Base-by-base conservation (phyloP, 2,329 filamentous ascomycete genomes). In the Talaromyces piceae region DNA sequence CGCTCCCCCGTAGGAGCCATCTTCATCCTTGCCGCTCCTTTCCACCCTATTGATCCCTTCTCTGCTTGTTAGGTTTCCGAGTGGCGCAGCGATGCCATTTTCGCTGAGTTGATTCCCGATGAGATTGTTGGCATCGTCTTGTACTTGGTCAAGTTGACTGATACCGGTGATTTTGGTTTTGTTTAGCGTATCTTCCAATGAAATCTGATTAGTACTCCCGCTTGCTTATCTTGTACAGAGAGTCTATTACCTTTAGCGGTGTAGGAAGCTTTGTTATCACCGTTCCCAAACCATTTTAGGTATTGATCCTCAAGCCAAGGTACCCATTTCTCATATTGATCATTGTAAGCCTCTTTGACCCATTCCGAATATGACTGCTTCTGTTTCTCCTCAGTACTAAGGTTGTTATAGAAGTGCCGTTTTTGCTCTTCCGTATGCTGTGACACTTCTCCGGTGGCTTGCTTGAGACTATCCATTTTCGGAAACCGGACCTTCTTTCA, bases 241-340 rank as follows among this genome's bases (percentile, higher is more conserved):
- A 48, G 26, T 33, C n/a, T n/a, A 22, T 9, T 61, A 79, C 77
- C 73, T 62, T 79, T 80, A 0, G 76, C 70, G 6, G 71, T 72
- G 57, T 79, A 80, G 20, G 70, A 74, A 5, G 76, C 71, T 62
- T 80, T 80, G 66, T 80, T 80, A 53, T 80, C 77, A 2, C 61
- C 63, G 37, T 76, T 78, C 47, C 74, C 76, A 60, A 80, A 79
- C 74, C 74, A 79, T 53, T 67, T 70, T 30, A 80, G 63, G 56
- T 79, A 79, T 59, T 77, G 67, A 59, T 80, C 77, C 58, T 80
- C 77, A 41, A 79, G 69, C 77, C 77, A 79, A 0, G 77, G 77
- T 64, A 78, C 70, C 77, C 77, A 79, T 54, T 66, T 74, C 54
- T 79, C 75, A 56, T 80, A 78, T 59, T 79, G 71, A 33, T 71